Conservation (phyloP, 2,329 filamentous ascomycete genomes). For the Daldinia sp. region DNA sequence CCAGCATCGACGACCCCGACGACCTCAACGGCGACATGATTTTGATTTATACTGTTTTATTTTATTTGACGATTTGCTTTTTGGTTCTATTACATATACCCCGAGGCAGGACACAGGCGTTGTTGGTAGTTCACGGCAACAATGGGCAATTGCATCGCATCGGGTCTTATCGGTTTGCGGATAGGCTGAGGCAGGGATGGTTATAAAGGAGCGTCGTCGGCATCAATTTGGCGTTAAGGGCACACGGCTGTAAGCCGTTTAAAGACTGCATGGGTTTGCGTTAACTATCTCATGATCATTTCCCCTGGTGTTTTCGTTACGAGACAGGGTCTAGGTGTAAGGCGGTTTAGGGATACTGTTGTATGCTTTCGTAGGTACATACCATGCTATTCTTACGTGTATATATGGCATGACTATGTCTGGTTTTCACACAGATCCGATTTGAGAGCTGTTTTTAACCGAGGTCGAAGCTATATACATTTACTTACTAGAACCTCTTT, state of each 20-base stretch:
- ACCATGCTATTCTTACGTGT: neutral
- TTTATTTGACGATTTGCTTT: conserved; percentile 9
- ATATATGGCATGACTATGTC: neutral
- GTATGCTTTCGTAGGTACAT: neutral
- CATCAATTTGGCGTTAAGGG: conserved; percentile 35
- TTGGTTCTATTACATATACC: conserved; percentile 42
- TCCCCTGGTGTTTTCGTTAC: neutral
- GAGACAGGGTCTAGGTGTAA: neutral
- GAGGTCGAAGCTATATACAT: no score
- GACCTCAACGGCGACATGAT: conserved; percentile 22
- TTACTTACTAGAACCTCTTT: no score
- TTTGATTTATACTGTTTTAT: conserved; percentile 3
- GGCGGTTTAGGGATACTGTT: neutral
- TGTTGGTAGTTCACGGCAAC: conserved; percentile 7
- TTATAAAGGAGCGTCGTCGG: conserved; percentile 33
- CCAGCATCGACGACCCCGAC: conserved; percentile 21
- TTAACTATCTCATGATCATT: neutral
- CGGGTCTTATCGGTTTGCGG: conserved; percentile 9
- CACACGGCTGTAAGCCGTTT: conserved; percentile 21
- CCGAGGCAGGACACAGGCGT: conserved; percentile 32
- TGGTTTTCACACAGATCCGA: neutral
- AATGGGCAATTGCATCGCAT: conserved; percentile 34
- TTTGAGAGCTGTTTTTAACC: neutral
- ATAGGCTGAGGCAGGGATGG: conserved; percentile 14
- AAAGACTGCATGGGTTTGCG: conserved; percentile 4